Evolutionary conservation across 768 basidiomycete species (phyloP).

Genomic region (Trametopsis cervina): DNA sequence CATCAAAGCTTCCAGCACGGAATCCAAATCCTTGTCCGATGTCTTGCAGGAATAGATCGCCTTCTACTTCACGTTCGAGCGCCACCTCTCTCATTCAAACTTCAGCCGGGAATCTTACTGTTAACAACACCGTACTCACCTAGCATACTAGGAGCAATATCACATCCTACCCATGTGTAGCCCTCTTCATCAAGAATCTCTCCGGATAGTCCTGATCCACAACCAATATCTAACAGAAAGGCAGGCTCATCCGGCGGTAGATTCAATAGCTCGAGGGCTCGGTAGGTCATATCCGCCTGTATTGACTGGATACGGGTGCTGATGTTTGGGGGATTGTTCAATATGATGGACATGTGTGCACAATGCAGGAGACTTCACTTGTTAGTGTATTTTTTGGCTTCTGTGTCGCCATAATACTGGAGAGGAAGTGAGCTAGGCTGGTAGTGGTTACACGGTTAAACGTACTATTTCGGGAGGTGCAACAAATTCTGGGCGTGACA

Average conservation of each 20-base stretch:
- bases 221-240: slow-evolving; percentile 91
- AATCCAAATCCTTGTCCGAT: slow-evolving; percentile 98
- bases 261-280: slow-evolving; percentile 87
- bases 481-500: slow-evolving; percentile 58
- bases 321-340: slow-evolving; percentile 7
- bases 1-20: slow-evolving; percentile 94
- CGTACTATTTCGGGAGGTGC: slow-evolving; percentile 72
- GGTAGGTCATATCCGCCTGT: slow-evolving; percentile 95
- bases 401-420: slow-evolving; percentile 94
- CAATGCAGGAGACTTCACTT: slow-evolving; percentile 44
- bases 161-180: slow-evolving; percentile 88
- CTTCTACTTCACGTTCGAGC: slow-evolving; percentile 89
- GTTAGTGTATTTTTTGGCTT: slow-evolving; percentile 94
- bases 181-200: slow-evolving; percentile 96
- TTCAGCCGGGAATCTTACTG: background rate
- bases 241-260: slow-evolving; percentile 75
- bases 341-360: background rate
- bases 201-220: slow-evolving; percentile 93
- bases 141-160: slow-evolving; percentile 96
- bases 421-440: background rate
- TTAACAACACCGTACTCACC: too few relatives aligned
- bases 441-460: slow-evolving; percentile 2
- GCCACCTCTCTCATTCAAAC: slow-evolving; percentile 67
- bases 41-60: slow-evolving; percentile 94
- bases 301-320: slow-evolving; percentile 96